These are phyloP conservation scores for Trametes pubescens DNA, from an alignment of 1,284 basidiomycete species.

Conservation along the genomic window DNA sequence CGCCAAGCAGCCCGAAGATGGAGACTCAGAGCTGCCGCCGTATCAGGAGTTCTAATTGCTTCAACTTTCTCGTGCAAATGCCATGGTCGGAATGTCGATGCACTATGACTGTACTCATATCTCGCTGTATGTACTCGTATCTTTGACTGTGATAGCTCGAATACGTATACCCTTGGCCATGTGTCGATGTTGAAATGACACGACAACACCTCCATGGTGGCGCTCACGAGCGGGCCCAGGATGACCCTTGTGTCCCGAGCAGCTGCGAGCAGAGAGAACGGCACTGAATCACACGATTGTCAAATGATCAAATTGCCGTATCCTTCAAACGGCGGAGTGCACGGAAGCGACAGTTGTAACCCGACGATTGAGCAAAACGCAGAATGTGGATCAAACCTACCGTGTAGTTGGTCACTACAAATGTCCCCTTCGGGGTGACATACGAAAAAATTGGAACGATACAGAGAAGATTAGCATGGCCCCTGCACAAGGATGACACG, in stretches of 20 bases:
- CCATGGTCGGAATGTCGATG: background rate
- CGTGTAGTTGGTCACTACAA: background rate
- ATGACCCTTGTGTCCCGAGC: too few species aligned
- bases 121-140: constrained; percentile 9
- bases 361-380: constrained; percentile 10
- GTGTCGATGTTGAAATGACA: too few species aligned
- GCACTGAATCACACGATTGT: too few species aligned
- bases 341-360: background rate
- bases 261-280: too few species aligned
- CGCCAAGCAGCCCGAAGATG: constrained; percentile 46
- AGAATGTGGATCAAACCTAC: background rate
- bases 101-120: background rate
- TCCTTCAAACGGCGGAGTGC: background rate
- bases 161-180: background rate
- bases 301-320: too few species aligned
- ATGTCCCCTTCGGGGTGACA: constrained; percentile 28
- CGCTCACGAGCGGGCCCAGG: too few species aligned
- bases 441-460: constrained; percentile 29
- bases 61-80: too few species aligned
- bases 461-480: constrained; percentile 29
- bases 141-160: background rate
- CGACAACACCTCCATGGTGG: too few species aligned
- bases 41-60: constrained; percentile 63
- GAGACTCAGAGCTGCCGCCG: constrained; percentile 61
- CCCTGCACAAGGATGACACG: constrained; percentile 28